Evolutionary conservation across 768 basidiomycete species (phyloP), one percentile per base, ranked within the genome.

Genomic region (Tricholoma furcatifolium): DNA sequence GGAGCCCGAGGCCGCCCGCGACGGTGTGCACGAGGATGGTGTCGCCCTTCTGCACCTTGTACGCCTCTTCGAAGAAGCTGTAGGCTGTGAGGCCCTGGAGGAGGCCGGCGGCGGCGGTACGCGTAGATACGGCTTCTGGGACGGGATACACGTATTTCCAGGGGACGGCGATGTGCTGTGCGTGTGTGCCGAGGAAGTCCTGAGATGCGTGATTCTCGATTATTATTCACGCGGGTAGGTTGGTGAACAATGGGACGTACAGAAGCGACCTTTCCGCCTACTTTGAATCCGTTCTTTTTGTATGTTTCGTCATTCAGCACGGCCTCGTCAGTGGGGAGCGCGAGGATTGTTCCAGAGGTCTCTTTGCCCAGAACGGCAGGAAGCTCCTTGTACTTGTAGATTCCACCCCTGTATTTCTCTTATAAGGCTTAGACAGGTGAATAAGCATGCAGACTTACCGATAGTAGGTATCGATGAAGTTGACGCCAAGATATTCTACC

Each of bases 391-490:
- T 74, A 62, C 11, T 81, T 77, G 65, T 92, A 93, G 14, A 91
- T 58, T 0, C 91, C 91, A 76, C 67, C 56, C 82, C 87, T 63
- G 21, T 17, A 51, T n/a, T n/a, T 15, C 15, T 39, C 17, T 50
- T 31, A 21, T 30, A 45, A 48, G n/a, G 23, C 14, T 12, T 55
- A n/a, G 21, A 32, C 5, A 12, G 46, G n/a, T 36, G 17, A 11
- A 30, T 47, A 24, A 35, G 30, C 14, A 15, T 8, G 6, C 35
- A 43, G 34, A 5, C 50, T 67, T 70, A 86, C 82, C 93, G 77
- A 64, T 80, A 83, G 67, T 97, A 95, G 40, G 83, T 84, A 65
- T 91, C 88, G 64, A 88, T 92, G 66, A 89, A 97, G 73, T 97
- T 97, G 61, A 96, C 79, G 6, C 91, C 91, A 8, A 78, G 71